Evolutionary conservation across 2,329 filamentous ascomycete species (phyloP), one percentile per base, ranked within the genome.

Genomic region (Dactylellina parvicollis): DNA sequence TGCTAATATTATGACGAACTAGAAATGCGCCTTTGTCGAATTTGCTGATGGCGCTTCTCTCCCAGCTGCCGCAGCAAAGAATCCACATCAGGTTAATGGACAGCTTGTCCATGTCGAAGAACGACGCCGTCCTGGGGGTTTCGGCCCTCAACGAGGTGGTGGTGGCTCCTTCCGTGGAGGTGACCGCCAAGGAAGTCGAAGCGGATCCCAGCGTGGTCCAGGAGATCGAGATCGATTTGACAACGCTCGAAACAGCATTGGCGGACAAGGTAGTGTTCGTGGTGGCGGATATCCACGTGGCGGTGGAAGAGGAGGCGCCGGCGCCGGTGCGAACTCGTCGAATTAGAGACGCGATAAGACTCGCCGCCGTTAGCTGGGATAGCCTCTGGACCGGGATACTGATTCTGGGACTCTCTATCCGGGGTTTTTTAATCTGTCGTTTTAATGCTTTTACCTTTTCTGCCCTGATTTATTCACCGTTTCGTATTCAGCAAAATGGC

Each of bases 11-110:
- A 44, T 7, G 4, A 44, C 24, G 18, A 40, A 26, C 26, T 79
- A 96, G 94, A 97, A 95, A 85, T 97, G 92, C 79, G 95, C 95
- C 24, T 98, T 98, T 80, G 92, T 97, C 72, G 95, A 99, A 81
- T 99, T 95, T 82, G 90, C 89, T 79, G 90, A 89, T 49, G 80
- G 87, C 20, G 88, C 92, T 62, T 92, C 88, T 49, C 97, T 96
- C 82, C 87, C 92, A 80, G 90, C 91, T 75, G 95, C 95, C 44
- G 85, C 92, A 36, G 87, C 87, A 74, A 90, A 89, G 77, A 98
- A 96, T 83, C 94, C 94, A 34, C 92, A 96, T 82, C 86, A 86
- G 46, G 87, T 99, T 75, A 91, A 90, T 78, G 90, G 88, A 77
- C 90, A 96, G 81, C 89, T 87, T 78, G 90, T 99, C 78, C 85